A percentile compares a stretch with the other conserved stretches of the same genome.
These are phyloP conservation scores for Tylopilus subfusipes DNA, from an alignment of 768 basidiomycete genomes.

Conservation along the genomic window DNA sequence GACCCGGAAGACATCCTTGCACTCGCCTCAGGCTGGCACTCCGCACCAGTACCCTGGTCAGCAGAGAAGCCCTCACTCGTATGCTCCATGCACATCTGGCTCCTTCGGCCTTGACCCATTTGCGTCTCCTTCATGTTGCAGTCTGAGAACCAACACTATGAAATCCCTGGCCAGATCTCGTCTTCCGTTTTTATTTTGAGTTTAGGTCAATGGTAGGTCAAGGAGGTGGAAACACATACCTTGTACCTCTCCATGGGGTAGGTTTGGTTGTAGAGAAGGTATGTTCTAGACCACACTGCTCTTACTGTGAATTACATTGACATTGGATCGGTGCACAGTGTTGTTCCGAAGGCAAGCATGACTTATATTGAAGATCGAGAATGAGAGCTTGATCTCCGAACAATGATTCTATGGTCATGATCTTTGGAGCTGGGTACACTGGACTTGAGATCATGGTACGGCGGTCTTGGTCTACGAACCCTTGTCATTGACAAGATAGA, in stretches of 20 bases:
- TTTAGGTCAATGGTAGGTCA: constrained; percentile 45
- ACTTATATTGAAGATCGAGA: constrained; percentile 45
- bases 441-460: constrained; percentile 57
- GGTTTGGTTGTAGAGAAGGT: constrained; percentile 38
- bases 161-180: constrained; percentile 44
- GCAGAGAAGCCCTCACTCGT: constrained; percentile 27
- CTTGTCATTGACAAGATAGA: constrained; percentile 50
- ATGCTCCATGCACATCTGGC: constrained; percentile 37
- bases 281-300: not conserved
- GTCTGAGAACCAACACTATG: constrained; percentile 24
- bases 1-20: constrained; percentile 47
- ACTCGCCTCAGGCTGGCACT: constrained; percentile 50
- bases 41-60: constrained; percentile 41
- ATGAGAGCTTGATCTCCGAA: constrained; percentile 39
- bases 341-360: too few relatives aligned
- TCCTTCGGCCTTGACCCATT: too few relatives aligned
- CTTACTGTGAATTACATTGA: not conserved
- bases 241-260: constrained; percentile 39
- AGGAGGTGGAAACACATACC: constrained; percentile 50
- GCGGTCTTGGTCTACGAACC: constrained; percentile 47
- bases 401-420: constrained; percentile 48
- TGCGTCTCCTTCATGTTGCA: constrained; percentile 22
- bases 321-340: not conserved
- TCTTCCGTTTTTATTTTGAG: constrained; percentile 48
- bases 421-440: constrained; percentile 60